Conservation (phyloP, 139 green algal genomes). For the Micractinium conductrix region DNA sequence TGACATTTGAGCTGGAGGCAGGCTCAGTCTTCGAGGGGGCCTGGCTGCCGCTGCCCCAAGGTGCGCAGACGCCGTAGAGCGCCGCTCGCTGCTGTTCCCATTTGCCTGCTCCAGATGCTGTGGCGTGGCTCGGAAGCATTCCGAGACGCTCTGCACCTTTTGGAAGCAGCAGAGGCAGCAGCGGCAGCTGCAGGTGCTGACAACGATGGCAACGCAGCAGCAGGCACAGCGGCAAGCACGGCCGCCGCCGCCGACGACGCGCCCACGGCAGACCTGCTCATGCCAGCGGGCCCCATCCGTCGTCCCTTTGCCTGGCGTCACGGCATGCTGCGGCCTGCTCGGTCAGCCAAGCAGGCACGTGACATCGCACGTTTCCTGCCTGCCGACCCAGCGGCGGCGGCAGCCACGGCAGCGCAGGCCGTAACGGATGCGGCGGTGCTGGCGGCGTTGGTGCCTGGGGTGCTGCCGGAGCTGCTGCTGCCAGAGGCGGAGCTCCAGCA, state of each 20-base stretch:
- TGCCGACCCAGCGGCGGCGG: neutral
- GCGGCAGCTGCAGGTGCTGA: neutral
- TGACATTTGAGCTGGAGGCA: no score
- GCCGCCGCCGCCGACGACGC: neutral
- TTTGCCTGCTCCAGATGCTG: constrained; percentile 49
- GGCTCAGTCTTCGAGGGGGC: no score
- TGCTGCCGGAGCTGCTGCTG: constrained; percentile 22
- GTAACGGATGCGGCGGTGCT: neutral
- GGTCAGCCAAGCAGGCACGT: constrained; percentile 54
- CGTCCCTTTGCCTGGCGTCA: constrained; percentile 52
- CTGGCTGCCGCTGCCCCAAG: no score
- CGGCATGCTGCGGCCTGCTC: constrained; percentile 59
- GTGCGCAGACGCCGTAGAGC: no score
- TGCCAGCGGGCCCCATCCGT: neutral
- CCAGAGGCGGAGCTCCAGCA: neutral
- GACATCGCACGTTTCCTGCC: constrained; percentile 47
- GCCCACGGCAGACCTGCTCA: neutral
- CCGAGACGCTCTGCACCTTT: constrained; percentile 51
- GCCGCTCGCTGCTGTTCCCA: no score
- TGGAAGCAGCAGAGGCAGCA: constrained; percentile 51
- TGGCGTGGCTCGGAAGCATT: constrained; percentile 64
- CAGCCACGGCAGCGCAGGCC: neutral
- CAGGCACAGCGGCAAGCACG: neutral
- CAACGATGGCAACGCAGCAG: no score
- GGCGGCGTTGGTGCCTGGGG: constrained; percentile 30